Conservation (phyloP, 2,329 filamentous ascomycete genomes). For the Aspergillus pseudoviridinutans region DNA sequence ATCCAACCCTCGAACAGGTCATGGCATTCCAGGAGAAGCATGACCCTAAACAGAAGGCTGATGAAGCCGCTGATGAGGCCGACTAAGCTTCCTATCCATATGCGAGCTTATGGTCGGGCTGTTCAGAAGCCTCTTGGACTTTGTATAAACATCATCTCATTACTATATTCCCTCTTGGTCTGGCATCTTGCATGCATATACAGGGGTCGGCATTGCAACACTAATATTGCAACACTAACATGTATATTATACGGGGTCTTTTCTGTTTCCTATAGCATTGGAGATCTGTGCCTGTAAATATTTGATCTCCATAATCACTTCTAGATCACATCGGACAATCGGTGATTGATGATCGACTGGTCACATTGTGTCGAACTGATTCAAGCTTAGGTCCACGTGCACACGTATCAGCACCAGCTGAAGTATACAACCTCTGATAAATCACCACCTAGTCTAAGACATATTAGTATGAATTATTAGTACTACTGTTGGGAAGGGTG, state of each 20-base stretch:
- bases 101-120: not conserved
- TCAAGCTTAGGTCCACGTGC: too few relatives aligned
- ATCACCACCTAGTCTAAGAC: not conserved
- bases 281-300: not conserved
- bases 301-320: not conserved
- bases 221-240: not conserved
- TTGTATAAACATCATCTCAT: not conserved
- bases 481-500: not conserved
- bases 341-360: too few relatives aligned
- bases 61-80: not conserved
- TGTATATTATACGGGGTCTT: not conserved
- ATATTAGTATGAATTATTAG: not conserved
- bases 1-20: conserved; percentile 23
- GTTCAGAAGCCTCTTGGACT: not conserved
- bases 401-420: too few relatives aligned
- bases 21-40: conserved; percentile 14
- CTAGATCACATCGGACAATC: not conserved
- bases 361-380: too few relatives aligned
- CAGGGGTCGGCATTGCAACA: conserved; percentile 13
- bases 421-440: not conserved
- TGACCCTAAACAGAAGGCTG: not conserved
- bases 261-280: not conserved
- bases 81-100: not conserved
- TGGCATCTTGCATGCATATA: conserved; percentile 9
- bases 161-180: not conserved